Conservation (phyloP, 805 yeast genomes). For the Ogataea wickerhamii region DNA sequence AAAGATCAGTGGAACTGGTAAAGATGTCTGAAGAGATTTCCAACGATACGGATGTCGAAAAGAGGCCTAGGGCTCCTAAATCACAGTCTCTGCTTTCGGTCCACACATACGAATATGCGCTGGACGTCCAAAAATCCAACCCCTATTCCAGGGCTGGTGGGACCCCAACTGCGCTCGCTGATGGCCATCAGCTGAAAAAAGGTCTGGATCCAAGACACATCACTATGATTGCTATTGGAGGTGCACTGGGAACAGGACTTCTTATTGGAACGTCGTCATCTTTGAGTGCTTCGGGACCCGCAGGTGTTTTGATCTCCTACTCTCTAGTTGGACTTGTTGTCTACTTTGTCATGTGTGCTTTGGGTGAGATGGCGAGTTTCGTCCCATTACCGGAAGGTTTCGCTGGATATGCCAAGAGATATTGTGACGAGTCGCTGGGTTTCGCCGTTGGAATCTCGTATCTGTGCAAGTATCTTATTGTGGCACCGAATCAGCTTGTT, state of each 20-base stretch:
- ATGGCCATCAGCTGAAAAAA: constrained; percentile 44
- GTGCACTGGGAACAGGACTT: constrained; percentile 79
- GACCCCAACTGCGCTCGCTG: constrained; percentile 37
- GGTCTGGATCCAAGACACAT: constrained; percentile 49
- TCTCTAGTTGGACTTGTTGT: constrained; percentile 68
- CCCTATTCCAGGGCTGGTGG: constrained; percentile 16
- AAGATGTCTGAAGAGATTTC: constrained; percentile 1
- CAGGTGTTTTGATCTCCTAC: constrained; percentile 58
- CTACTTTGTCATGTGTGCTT: constrained; percentile 55
- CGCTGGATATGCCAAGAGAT: constrained; percentile 51
- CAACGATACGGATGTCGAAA: constrained; percentile 6
- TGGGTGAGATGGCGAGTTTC: constrained; percentile 56
- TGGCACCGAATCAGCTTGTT: constrained; percentile 55
- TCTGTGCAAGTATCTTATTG: constrained; percentile 48
- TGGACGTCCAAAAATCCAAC: constrained; percentile 41
- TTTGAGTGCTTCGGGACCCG: constrained; percentile 69
- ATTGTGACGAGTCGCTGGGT: constrained; percentile 52
- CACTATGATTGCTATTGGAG: constrained; percentile 71
- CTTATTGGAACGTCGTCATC: constrained; percentile 75
- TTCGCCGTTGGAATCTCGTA: constrained; percentile 56
- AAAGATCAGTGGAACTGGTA: too few species aligned
- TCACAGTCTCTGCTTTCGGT: constrained; percentile 20
- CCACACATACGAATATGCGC: constrained; percentile 45
- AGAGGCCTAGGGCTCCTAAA: constrained; percentile 11
- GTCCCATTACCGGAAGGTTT: constrained; percentile 54